These are phyloP conservation scores for Melaleuca quinquenervia DNA, from an alignment of 345 rosid genomes.

Conservation along the genomic window DNA sequence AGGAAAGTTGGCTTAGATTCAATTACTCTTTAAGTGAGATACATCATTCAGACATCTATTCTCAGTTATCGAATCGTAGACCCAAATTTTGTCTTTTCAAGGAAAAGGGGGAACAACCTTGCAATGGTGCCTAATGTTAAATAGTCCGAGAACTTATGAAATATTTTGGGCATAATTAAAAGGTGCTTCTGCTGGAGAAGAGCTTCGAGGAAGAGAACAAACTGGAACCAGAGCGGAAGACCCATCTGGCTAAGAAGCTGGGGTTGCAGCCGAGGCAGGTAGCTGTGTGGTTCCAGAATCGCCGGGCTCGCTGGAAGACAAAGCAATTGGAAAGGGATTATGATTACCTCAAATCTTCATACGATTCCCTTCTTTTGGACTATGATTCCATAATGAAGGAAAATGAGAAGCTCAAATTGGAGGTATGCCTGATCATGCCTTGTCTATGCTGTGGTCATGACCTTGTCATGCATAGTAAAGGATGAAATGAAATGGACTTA, in stretches of 20 bases:
- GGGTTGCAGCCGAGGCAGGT: constrained; percentile 92
- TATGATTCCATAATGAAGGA: constrained; percentile 48
- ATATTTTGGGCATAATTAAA: neutral
- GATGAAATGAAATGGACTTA: neutral
- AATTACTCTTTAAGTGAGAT: neutral
- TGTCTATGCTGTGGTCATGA: neutral
- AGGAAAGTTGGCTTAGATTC: neutral
- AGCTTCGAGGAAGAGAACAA: constrained; percentile 93
- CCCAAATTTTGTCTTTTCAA: neutral
- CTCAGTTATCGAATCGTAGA: neutral
- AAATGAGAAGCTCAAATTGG: constrained; percentile 53
- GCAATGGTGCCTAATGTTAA: neutral
- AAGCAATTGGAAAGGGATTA: constrained; percentile 87
- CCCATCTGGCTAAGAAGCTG: constrained; percentile 73
- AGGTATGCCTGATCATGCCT: constrained; percentile 29
- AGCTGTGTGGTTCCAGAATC: constrained; percentile 98
- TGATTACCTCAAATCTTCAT: constrained; percentile 70
- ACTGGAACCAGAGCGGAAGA: constrained; percentile 89
- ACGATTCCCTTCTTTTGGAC: constrained; percentile 54
- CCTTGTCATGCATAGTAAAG: neutral
- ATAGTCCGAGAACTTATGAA: neutral
- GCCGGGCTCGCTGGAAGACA: constrained; percentile 93
- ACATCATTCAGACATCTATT: neutral
- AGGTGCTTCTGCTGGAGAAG: constrained; percentile 82
- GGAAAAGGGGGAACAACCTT: neutral